Evolutionary conservation across 208 protist genomes (phyloP).

Genomic region (Blechomonas ayalai): DNA sequence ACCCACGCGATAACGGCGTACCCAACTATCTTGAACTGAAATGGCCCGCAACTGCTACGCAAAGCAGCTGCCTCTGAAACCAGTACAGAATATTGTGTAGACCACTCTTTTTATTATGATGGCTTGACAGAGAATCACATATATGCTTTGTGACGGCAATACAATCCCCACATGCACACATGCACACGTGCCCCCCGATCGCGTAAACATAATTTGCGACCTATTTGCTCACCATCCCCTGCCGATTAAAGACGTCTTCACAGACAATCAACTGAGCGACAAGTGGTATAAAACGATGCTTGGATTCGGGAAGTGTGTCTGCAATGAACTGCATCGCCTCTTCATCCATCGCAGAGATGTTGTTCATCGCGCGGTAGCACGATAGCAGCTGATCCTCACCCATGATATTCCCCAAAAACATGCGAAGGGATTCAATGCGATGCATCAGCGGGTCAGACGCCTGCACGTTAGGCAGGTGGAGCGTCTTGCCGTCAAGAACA

Average conservation of each 20-base stretch:
- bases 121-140: too few species aligned
- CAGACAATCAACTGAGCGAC: slow-evolving; percentile 82
- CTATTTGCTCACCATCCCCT: too few species aligned
- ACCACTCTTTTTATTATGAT: too few species aligned
- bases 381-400: slow-evolving; percentile 62
- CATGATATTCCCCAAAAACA: slow-evolving; percentile 78
- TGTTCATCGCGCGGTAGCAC: slow-evolving; percentile 77
- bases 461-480: slow-evolving; percentile 74
- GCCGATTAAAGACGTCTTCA: slow-evolving; percentile 77
- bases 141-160: too few species aligned
- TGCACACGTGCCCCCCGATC: too few species aligned
- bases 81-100: too few species aligned
- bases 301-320: slow-evolving; percentile 35
- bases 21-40: too few species aligned
- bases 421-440: slow-evolving; percentile 86
- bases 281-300: slow-evolving; percentile 77
- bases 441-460: slow-evolving; percentile 79
- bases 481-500: slow-evolving; percentile 83
- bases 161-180: too few species aligned
- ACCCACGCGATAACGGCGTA: too few species aligned
- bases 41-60: too few species aligned
- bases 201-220: too few species aligned
- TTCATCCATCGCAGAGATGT: slow-evolving; percentile 64
- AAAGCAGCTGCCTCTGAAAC: too few species aligned
- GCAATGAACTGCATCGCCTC: slow-evolving; percentile 63